Conservation (phyloP, 2,329 filamentous ascomycete species). For the Fusarium abutilonis region DNA sequence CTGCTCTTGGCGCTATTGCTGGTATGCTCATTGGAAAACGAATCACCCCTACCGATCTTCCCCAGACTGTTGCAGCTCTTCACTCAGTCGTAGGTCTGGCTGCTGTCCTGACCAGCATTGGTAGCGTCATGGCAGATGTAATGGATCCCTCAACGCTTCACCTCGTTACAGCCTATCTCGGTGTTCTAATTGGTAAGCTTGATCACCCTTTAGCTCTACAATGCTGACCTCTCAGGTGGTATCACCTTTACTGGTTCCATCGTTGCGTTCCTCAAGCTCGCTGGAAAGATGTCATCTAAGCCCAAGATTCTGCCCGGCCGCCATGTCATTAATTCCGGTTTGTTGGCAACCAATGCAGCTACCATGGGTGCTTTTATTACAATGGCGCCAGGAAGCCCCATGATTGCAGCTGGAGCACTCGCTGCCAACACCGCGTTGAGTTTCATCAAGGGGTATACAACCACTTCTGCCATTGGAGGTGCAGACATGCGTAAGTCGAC, state of each 20-base stretch:
- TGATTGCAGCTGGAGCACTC: slow-evolving; percentile 81
- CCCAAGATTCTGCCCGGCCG: slow-evolving; percentile 78
- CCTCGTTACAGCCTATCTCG: slow-evolving; percentile 85
- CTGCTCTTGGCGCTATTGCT: slow-evolving; percentile 73
- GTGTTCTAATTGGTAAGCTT: slow-evolving; percentile 76
- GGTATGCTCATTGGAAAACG: slow-evolving; percentile 81
- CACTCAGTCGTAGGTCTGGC: slow-evolving; percentile 92
- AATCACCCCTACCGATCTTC: slow-evolving; percentile 87
- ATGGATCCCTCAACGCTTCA: slow-evolving; percentile 79
- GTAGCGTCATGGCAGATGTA: slow-evolving; percentile 81
- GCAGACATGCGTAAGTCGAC: slow-evolving; percentile 78
- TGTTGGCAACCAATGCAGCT: slow-evolving; percentile 79
- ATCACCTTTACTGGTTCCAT: slow-evolving; percentile 93
- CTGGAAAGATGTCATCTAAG: slow-evolving; percentile 81
- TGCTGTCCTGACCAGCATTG: slow-evolving; percentile 87
- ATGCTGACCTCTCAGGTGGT: slow-evolving; percentile 59
- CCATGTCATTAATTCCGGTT: slow-evolving; percentile 77
- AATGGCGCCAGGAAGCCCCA: slow-evolving; percentile 80
- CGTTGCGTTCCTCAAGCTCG: slow-evolving; percentile 88
- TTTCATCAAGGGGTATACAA: slow-evolving; percentile 88
- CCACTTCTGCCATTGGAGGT: slow-evolving; percentile 88
- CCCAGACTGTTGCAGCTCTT: slow-evolving; percentile 87
- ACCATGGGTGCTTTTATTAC: slow-evolving; percentile 87
- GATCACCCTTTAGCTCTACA: background rate
- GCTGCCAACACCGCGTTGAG: slow-evolving; percentile 80